These are phyloP conservation scores for Cytospora schulzeri DNA, from an alignment of 2,329 filamentous ascomycete genomes.

Conservation along the genomic window DNA sequence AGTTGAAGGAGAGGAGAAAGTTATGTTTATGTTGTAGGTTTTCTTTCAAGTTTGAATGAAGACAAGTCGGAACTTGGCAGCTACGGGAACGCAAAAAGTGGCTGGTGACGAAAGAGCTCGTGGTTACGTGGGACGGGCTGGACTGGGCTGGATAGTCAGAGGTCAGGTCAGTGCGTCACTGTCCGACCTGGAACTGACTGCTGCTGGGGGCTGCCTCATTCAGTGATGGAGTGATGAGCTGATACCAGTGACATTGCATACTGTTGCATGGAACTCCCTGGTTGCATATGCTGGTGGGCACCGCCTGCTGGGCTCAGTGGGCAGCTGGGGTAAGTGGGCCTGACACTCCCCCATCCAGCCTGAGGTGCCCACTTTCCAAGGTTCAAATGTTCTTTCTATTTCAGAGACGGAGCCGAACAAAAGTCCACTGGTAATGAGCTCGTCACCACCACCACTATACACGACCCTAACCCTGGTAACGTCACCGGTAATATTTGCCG, in stretches of 20 bases:
- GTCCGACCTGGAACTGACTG: not conserved
- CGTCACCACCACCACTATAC: not conserved
- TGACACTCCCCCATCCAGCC: no score
- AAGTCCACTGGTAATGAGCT: not conserved
- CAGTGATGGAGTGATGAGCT: no score
- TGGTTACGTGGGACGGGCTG: not conserved
- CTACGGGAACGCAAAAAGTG: slow-evolving; percentile 19
- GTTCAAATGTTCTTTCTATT: not conserved
- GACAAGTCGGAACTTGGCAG: slow-evolving; percentile 18
- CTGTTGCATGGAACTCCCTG: no score
- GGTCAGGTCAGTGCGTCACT: slow-evolving; percentile 26
- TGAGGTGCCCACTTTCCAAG: not conserved
- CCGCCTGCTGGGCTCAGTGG: no score
- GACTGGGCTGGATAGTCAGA: no score
- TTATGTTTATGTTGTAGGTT: not conserved
- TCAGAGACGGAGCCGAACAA: not conserved
- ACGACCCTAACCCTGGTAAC: not conserved
- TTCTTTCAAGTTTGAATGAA: not conserved
- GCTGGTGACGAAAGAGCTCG: slow-evolving; percentile 25
- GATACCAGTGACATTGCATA: no score
- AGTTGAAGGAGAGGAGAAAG: not conserved
- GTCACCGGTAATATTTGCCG: no score
- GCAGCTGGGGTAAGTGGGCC: no score
- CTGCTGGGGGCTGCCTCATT: no score
- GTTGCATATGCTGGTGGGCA: no score